phyloP scores from a whole-genome alignment of 352 stramenopile species.

The Chrysophaeum taylorii region DNA sequence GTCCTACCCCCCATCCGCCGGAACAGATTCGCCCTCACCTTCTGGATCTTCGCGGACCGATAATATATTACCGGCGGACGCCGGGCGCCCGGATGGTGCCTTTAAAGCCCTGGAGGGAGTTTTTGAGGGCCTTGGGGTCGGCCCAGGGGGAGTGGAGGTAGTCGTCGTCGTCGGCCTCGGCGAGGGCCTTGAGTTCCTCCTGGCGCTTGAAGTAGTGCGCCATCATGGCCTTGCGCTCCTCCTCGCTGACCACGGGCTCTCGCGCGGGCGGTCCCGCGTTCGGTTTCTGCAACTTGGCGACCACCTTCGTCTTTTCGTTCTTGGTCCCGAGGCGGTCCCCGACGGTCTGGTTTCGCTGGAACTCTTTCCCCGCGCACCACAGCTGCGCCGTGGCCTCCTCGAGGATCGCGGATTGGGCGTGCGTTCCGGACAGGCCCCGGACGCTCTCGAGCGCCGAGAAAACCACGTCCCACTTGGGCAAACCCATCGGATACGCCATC shows the following conservation, averaged over 20 bases:
- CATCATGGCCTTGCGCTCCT: constrained; percentile 92
- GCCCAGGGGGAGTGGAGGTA: constrained; percentile 85
- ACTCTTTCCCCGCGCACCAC: constrained; percentile 90
- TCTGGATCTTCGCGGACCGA: constrained; percentile 4
- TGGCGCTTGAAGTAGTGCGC: constrained; percentile 79
- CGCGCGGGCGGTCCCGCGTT: constrained; percentile 64
- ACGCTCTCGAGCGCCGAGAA: constrained; percentile 63
- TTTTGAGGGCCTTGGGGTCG: constrained; percentile 81
- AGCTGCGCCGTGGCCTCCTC: constrained; percentile 69
- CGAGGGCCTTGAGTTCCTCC: constrained; percentile 64
- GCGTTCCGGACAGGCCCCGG: constrained; percentile 25
- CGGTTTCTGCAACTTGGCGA: constrained; percentile 74
- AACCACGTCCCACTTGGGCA: constrained; percentile 75
- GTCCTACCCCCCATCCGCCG: neutral
- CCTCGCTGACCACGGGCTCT: constrained; percentile 68
- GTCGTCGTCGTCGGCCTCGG: constrained; percentile 79
- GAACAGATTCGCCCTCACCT: neutral
- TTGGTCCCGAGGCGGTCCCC: constrained; percentile 76
- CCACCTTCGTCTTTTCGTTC: constrained; percentile 79
- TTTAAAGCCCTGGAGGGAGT: constrained; percentile 66
- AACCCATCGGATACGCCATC: constrained; percentile 85
- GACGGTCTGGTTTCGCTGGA: constrained; percentile 72
- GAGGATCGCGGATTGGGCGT: constrained; percentile 35
- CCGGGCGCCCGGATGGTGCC: constrained; percentile 53
- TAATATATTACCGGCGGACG: constrained; percentile 21